Percentiles rank a stretch among this genome's conserved stretches.
These are phyloP conservation scores for Cordyceps javanica DNA, from an alignment of 2,329 filamentous ascomycete genomes.

Conservation along the genomic window DNA sequence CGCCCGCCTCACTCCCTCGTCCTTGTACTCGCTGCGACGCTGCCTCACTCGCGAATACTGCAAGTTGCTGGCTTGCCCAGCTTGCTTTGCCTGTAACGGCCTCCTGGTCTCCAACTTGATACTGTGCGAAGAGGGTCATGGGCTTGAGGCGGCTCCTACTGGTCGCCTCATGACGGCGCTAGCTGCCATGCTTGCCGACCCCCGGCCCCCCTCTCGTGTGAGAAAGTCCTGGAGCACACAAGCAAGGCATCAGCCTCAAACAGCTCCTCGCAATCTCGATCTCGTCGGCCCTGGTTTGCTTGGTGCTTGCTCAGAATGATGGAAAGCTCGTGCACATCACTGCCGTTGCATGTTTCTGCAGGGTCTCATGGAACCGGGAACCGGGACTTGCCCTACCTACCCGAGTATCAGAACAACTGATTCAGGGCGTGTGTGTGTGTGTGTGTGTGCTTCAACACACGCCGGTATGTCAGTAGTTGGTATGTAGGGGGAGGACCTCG, in stretches of 20 bases:
- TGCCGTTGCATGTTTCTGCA: background rate
- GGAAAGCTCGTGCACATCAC: background rate
- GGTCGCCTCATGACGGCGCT: background rate
- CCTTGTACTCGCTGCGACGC: too few species aligned
- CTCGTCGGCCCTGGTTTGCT: background rate
- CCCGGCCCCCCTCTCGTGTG: too few species aligned
- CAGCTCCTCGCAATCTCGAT: background rate
- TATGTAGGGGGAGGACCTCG: background rate
- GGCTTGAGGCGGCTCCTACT: background rate
- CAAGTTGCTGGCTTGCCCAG: too few species aligned
- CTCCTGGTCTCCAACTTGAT: background rate
- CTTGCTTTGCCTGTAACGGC: background rate
- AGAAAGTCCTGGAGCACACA: too few species aligned
- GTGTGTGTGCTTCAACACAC: too few species aligned
- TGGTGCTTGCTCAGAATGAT: background rate
- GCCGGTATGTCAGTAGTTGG: too few species aligned
- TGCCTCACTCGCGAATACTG: too few species aligned
- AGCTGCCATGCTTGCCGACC: background rate
- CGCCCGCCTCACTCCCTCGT: background rate
- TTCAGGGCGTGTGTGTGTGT: too few species aligned
- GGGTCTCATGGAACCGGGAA: background rate
- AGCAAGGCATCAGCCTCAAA: background rate
- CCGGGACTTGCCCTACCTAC: too few species aligned
- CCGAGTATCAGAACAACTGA: background rate
- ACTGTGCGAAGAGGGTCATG: too few species aligned